These are phyloP conservation scores for Lepraria neglecta DNA, from an alignment of 495 filamentous ascomycete species.

Conservation along the genomic window DNA sequence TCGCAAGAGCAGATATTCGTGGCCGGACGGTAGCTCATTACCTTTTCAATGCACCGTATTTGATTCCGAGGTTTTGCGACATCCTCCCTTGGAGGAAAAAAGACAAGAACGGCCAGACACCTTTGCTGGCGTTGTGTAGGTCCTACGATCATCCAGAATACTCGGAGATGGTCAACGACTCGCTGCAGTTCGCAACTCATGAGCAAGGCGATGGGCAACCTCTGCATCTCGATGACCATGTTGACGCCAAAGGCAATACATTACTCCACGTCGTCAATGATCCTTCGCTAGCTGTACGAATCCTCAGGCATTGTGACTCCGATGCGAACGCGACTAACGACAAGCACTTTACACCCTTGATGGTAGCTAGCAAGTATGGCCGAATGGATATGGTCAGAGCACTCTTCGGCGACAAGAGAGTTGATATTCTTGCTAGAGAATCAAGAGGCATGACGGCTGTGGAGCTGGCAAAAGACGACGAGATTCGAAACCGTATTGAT, in stretches of 20 bases:
- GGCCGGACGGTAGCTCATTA: conserved; percentile 91
- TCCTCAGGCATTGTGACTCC: conserved; percentile 77
- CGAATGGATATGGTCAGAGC: conserved; percentile 86
- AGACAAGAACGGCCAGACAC: conserved; percentile 95
- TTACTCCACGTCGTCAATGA: conserved; percentile 90
- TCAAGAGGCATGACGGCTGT: conserved; percentile 87
- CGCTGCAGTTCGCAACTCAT: conserved; percentile 63
- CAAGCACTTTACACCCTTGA: conserved; percentile 88
- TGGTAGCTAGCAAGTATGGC: conserved; percentile 99
- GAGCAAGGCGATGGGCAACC: conserved; percentile 70
- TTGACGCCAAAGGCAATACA: conserved; percentile 90
- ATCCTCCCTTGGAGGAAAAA: conserved; percentile 82
- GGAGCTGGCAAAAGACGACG: conserved; percentile 96
- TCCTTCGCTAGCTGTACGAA: conserved; percentile 63
- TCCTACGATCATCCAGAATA: conserved; percentile 94
- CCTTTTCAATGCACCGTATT: conserved; percentile 81
- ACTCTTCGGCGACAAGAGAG: conserved; percentile 78
- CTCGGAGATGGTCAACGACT: conserved; percentile 72
- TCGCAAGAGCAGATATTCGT: conserved; percentile 69
- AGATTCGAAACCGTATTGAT: conserved; percentile 92
- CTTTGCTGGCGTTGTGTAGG: conserved; percentile 86
- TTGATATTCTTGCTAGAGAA: conserved; percentile 80
- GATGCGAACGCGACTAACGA: conserved; percentile 96
- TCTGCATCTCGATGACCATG: conserved; percentile 86
- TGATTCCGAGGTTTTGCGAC: conserved; percentile 67